Base-by-base conservation (phyloP, 2,329 filamentous ascomycete genomes). In the Aureobasidium sp. region DNA sequence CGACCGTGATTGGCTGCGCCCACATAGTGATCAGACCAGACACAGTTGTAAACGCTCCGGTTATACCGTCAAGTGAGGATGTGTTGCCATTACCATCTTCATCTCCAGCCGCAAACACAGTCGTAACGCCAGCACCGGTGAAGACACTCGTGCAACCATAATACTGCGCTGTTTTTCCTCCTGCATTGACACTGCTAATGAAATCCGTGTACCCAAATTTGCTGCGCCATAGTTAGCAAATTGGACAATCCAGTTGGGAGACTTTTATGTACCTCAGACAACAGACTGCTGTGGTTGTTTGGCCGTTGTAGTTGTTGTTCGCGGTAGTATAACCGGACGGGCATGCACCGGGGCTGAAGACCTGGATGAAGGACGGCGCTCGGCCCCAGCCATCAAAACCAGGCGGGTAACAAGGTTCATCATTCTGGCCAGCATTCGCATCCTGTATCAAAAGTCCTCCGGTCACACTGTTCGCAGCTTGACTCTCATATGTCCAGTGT, bases 11-110 rank as follows among this genome's bases (percentile, higher is more conserved):
- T 2, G 64, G 66, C 48, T 69, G 67, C 14, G 68, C 69, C 68
- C 68, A 70, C 68, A 69, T 69, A 6, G 69, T 70, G 25, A 71
- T 49, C 11, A 68, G 67, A 2, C 69, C 69, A 0, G 49, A 48
- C 48, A 71, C 65, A 12, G 63, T 57, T 62, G 41, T 42, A 9
- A 56, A 20, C 17, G 17, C 20, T 8, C 39, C n/a, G n/a, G 22
- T 15, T 42, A 37, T 56, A 31, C 52, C 52, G 22, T 56, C 52
- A 25, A 44, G 60, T 2, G 64, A 65, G 45, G 34, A 64, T 37
- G 25, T 63, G 42, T 25, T 25, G 22, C 22, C 22, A 25, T 22
- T 20, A 29, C 2, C 56, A 34, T 31, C 60, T 5, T 52, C 20
- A 22, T 15, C 31, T 37, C 22, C 64, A 53, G 36, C 66, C 61